These are phyloP conservation scores for Mortierella sp. DNA, from an alignment of 371 early-diverging fungal species.

Conservation along the genomic window DNA sequence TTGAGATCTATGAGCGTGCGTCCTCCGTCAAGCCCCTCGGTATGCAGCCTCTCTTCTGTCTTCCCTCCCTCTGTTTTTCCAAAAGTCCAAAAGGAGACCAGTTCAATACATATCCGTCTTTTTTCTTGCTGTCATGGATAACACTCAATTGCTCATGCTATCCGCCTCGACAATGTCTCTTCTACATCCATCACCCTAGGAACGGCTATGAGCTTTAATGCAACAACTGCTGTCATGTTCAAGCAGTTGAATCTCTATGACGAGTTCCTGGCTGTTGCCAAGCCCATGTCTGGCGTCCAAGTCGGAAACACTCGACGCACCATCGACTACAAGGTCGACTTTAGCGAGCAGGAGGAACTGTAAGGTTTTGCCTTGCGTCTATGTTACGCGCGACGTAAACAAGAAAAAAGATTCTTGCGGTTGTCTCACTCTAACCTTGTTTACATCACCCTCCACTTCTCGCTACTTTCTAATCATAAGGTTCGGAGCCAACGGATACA, in stretches of 20 bases:
- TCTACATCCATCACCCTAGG: not conserved
- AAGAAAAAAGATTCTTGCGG: not conserved
- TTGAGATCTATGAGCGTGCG: not conserved
- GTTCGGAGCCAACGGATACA: not conserved
- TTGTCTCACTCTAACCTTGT: not conserved
- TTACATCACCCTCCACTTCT: not conserved
- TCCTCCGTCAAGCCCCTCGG: not conserved
- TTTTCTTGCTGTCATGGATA: too few relatives aligned
- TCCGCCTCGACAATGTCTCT: not conserved
- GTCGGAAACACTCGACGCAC: slow-evolving; percentile 3
- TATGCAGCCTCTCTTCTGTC: not conserved
- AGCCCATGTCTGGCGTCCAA: not conserved
- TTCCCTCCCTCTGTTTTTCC: too few relatives aligned
- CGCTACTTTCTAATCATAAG: not conserved
- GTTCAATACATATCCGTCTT: too few relatives aligned
- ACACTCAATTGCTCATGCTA: too few relatives aligned
- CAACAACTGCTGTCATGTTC: not conserved
- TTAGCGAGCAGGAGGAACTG: slow-evolving; percentile 4
- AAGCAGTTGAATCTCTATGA: not conserved
- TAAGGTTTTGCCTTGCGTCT: not conserved
- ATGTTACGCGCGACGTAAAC: too few relatives aligned
- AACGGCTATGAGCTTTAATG: not conserved
- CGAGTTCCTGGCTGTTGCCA: not conserved
- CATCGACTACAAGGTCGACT: slow-evolving; percentile 2
- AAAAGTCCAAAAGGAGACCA: too few relatives aligned